phyloP scores from a whole-genome alignment of 2,329 filamentous ascomycete species.

The Zymoseptoria passerinii region DNA sequence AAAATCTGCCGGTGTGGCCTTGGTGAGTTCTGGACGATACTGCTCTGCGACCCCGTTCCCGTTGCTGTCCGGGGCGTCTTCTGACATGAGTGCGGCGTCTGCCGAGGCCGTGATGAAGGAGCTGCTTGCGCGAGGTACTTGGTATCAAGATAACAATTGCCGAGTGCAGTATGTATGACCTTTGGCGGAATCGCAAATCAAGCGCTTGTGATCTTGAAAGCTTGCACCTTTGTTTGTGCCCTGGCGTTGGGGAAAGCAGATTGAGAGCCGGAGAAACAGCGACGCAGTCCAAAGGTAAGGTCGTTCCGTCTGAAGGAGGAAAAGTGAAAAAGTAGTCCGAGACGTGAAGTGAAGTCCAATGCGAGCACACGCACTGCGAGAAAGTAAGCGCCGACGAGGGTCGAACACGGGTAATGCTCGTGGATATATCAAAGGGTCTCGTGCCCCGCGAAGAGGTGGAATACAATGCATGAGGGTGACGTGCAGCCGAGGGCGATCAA shows the following conservation, averaged over 20 bases:
- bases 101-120: not conserved
- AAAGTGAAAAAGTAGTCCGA: not conserved
- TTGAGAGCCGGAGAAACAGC: not conserved
- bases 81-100: not conserved
- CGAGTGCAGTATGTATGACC: not conserved
- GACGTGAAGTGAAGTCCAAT: not conserved
- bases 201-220: too few species aligned
- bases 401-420: not conserved
- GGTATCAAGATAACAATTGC: not conserved
- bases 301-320: not conserved
- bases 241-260: not conserved
- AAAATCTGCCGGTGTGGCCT: slow-evolving; percentile 33
- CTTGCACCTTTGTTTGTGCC: not conserved
- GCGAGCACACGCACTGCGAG: not conserved
- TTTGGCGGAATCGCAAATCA: not conserved
- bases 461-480: not conserved
- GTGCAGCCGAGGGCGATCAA: not conserved
- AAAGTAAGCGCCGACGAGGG: not conserved
- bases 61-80: slow-evolving; percentile 14
- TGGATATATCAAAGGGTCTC: not conserved
- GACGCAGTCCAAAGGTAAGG: not conserved
- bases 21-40: slow-evolving; percentile 21
- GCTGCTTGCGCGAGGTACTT: not conserved
- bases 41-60: slow-evolving; percentile 27
- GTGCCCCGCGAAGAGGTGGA: not conserved